Base-by-base conservation (phyloP, 257 asterid genomes). In the Leonotis leonurus region DNA sequence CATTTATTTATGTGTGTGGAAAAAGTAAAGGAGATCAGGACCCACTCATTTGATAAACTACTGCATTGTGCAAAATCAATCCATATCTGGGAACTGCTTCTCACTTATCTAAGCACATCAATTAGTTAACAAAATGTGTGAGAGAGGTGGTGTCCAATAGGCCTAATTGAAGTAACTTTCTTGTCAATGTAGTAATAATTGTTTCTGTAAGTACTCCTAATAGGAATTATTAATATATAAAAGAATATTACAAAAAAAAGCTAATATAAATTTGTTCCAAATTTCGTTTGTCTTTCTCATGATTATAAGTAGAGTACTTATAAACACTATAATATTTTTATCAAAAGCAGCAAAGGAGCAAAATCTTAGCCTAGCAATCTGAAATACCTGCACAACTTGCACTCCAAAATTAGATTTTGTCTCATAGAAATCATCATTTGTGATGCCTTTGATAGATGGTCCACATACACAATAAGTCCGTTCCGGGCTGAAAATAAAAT, bases 351-450 rank as follows among this genome's bases (percentile, higher is more conserved):
- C 30, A 36, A 64, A 48, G 27, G 25, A 65, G 56, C 14, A 41
- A 24, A 65, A 54, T 66, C 39, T 25, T 55, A 68, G 64, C 53
- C 60, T n/a, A 48, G 59, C 44, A 65, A 63, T 41, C 26, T 13
- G n/a, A 69, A 39, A 69, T 88, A 92, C 99, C 99, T 93, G 97
- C 76, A 93, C 99, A 32, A 93, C 83, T 81, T 93, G 96, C 75
- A 82, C 95, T 5, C 99, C 99, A 29, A 89, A 87, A 72, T 87
- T 83, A 77, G 99, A 93, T 71, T 81, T 89, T 53, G 87, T 81
- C 89, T 93, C 99, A 37, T 87, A 89, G 63, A 85, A 77, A 62
- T 93, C 97, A 79, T 87, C 97, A 65, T 83, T 85, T 41, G 77
- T 80, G 60, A 78, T 84, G 70, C 94, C 97, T 70, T 84, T 84